Conservation (phyloP, 208 protist genomes). For the Acanthamoeba pearcei region DNA sequence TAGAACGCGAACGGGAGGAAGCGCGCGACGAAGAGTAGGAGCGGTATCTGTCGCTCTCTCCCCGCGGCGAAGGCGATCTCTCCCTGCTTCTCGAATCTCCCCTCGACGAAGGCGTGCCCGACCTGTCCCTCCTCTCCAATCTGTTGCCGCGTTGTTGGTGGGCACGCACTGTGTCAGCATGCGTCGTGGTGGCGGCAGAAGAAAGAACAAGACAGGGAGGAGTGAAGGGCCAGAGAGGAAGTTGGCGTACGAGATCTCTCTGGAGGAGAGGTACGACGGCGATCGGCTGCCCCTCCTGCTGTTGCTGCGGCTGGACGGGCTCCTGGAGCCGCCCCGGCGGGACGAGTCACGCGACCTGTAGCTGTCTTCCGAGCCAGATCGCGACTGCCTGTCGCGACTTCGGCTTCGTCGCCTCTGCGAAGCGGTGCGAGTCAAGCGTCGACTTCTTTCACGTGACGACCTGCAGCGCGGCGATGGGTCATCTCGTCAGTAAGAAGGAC, state of each 20-base stretch:
- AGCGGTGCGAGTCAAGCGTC: neutral
- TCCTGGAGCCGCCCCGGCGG: neutral
- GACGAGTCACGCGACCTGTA: neutral
- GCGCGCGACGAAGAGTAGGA: neutral
- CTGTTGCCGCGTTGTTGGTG: neutral
- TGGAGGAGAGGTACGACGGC: neutral
- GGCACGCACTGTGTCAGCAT: neutral
- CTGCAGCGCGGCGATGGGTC: too few species aligned
- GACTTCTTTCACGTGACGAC: neutral
- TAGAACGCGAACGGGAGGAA: neutral
- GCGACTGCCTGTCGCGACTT: neutral
- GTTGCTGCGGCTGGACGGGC: neutral
- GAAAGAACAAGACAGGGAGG: too few species aligned
- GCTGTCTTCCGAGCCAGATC: neutral
- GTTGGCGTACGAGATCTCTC: neutral
- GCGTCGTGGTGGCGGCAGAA: too few species aligned
- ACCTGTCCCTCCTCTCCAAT: neutral
- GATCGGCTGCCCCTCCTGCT: neutral
- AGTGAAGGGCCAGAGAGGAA: too few species aligned
- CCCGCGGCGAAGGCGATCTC: neutral
- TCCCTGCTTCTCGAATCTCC: conserved; percentile 6
- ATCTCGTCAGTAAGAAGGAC: too few species aligned
- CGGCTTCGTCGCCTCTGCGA: neutral
- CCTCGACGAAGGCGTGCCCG: neutral
- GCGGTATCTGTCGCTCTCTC: neutral